Evolutionary conservation across 257 asterid species (phyloP).

Genomic region (Gentiana macrophylla): DNA sequence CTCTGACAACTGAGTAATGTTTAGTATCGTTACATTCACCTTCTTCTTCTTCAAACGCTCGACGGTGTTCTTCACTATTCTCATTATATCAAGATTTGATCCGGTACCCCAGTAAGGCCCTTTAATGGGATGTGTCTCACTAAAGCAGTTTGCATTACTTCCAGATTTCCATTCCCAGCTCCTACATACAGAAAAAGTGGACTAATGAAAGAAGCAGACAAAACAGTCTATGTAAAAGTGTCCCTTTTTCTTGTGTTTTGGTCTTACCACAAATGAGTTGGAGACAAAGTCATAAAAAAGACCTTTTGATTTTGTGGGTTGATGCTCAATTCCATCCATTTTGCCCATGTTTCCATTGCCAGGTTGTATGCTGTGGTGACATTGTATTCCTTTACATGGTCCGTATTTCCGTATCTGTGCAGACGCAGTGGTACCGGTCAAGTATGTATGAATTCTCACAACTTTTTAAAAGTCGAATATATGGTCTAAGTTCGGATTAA

Average conservation of each 20-base stretch:
- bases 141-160: conserved; percentile 71
- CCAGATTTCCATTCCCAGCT: conserved; percentile 91
- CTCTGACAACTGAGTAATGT: conserved; percentile 80
- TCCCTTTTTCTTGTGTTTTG: too few relatives aligned
- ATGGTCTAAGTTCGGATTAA: too few relatives aligned
- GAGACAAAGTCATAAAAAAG: conserved; percentile 71
- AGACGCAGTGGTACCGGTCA: neutral
- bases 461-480: too few relatives aligned
- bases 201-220: neutral
- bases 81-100: conserved; percentile 63
- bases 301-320: conserved; percentile 46
- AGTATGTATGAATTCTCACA: too few relatives aligned
- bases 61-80: conserved; percentile 40
- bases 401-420: conserved; percentile 48
- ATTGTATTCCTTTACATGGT: conserved; percentile 46
- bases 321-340: conserved; percentile 54
- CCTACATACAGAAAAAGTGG: conserved; percentile 28
- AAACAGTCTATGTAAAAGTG: neutral
- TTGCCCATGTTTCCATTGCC: conserved; percentile 78
- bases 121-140: conserved; percentile 53
- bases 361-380: conserved; percentile 65
- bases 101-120: conserved; percentile 79
- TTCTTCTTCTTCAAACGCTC: conserved; percentile 13
- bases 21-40: conserved; percentile 39
- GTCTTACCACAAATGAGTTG: conserved; percentile 78